phyloP scores from a whole-genome alignment of 306 rosid species.

The Glycine latifolia region DNA sequence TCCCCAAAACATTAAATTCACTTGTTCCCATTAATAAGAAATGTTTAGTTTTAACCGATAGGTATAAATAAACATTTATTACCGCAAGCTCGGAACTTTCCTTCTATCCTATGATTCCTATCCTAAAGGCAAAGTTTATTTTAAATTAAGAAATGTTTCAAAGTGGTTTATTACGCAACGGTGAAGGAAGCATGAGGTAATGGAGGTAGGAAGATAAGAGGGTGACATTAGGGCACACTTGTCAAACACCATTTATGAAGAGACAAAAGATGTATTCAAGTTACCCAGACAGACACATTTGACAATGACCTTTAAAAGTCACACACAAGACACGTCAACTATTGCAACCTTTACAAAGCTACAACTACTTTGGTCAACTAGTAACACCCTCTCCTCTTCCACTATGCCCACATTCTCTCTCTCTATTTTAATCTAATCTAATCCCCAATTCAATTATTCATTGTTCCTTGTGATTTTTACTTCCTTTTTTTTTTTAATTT shows the following conservation, averaged over 20 bases:
- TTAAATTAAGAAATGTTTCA: not conserved
- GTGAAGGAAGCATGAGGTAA: slow-evolving; percentile 51
- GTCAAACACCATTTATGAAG: slow-evolving; percentile 22
- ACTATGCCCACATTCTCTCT: slow-evolving; percentile 8
- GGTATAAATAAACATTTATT: not conserved
- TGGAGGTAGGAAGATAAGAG: not conserved
- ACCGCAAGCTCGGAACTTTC: not conserved
- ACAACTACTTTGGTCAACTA: slow-evolving; percentile 49
- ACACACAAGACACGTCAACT: slow-evolving; percentile 40
- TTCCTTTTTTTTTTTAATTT: not conserved
- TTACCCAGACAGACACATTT: slow-evolving; percentile 42
- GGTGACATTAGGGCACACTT: not conserved
- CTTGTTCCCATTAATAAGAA: too few species aligned
- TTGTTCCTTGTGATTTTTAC: not conserved
- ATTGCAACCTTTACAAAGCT: not conserved
- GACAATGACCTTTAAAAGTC: slow-evolving; percentile 48
- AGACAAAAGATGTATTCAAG: slow-evolving; percentile 43
- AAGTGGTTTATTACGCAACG: slow-evolving; percentile 36
- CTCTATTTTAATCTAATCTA: too few species aligned
- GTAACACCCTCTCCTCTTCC: not conserved
- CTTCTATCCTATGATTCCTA: too few species aligned
- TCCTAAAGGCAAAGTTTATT: not conserved
- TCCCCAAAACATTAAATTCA: not conserved
- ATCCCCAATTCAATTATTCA: not conserved
- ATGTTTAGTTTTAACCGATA: too few species aligned